phyloP scores from a whole-genome alignment of 768 basidiomycete genomes.

The Boletus huronensis region DNA sequence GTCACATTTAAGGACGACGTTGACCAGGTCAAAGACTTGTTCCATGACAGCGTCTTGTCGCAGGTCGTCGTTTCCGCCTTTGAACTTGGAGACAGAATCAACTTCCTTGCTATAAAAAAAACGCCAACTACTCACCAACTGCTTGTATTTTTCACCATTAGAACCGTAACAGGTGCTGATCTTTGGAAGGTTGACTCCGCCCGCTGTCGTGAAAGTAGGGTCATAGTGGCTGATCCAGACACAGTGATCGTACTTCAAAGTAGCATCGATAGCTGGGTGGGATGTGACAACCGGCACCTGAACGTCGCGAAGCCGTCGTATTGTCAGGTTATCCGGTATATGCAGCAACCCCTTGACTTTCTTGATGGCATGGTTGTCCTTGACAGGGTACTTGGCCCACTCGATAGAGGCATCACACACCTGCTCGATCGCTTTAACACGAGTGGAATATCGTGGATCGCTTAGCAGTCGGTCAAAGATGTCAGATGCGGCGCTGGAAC shows the following conservation, averaged over 20 bases:
- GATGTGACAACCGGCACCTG: slow-evolving; percentile 83
- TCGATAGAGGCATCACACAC: slow-evolving; percentile 65
- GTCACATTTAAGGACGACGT: slow-evolving; percentile 69
- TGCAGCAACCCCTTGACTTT: slow-evolving; percentile 27
- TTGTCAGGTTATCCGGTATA: slow-evolving; percentile 45
- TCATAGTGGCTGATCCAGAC: slow-evolving; percentile 69
- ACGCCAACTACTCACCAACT: slow-evolving; percentile 57
- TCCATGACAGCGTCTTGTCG: slow-evolving; percentile 99
- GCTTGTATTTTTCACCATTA: slow-evolving; percentile 64
- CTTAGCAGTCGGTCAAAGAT: slow-evolving; percentile 55
- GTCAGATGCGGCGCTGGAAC: slow-evolving; percentile 59
- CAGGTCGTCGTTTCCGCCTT: slow-evolving; percentile 87
- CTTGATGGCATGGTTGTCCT: slow-evolving; percentile 28
- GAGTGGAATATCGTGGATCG: slow-evolving; percentile 36
- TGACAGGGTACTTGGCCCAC: slow-evolving; percentile 67
- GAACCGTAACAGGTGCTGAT: slow-evolving; percentile 66
- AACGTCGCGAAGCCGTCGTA: slow-evolving; percentile 50
- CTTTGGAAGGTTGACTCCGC: slow-evolving; percentile 84
- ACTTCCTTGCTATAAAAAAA: not conserved
- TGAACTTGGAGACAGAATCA: slow-evolving; percentile 58
- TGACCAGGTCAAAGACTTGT: slow-evolving; percentile 91
- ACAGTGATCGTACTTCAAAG: slow-evolving; percentile 62
- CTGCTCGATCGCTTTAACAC: slow-evolving; percentile 51
- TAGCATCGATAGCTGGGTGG: slow-evolving; percentile 64
- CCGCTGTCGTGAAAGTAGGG: slow-evolving; percentile 55